Conservation (phyloP, 768 basidiomycete species). For the Suillus tomentosus region DNA sequence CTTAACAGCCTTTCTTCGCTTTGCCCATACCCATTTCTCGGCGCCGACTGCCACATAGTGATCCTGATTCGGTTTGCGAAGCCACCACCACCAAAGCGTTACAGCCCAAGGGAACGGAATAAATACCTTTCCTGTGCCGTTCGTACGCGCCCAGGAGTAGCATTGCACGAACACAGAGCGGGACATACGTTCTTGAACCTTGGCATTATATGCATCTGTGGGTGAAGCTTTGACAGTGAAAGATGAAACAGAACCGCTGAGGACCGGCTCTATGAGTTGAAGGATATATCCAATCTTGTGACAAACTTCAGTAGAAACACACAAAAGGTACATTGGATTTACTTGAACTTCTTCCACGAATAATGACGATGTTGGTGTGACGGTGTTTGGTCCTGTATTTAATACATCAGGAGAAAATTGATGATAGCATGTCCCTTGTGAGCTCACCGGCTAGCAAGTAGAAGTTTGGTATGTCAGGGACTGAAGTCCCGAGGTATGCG, state of each 20-base stretch:
- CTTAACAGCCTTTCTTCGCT: conserved; percentile 9
- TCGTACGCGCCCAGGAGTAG: conserved; percentile 43
- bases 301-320: neutral
- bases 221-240: conserved; percentile 26
- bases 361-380: conserved; percentile 26
- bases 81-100: conserved; percentile 37
- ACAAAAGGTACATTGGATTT: neutral
- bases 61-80: conserved; percentile 36
- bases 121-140: conserved; percentile 38
- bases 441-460: conserved; percentile 33
- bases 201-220: conserved; percentile 31
- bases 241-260: conserved; percentile 23
- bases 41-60: conserved; percentile 40
- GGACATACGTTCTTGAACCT: conserved; percentile 21
- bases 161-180: conserved; percentile 32
- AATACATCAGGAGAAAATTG: neutral
- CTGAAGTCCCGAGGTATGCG: conserved; percentile 34
- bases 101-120: conserved; percentile 43
- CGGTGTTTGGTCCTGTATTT: conserved; percentile 29
- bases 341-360: conserved; percentile 34
- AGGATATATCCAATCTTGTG: conserved; percentile 30
- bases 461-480: conserved; percentile 41
- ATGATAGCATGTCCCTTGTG: neutral
- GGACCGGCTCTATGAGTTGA: conserved; percentile 33
- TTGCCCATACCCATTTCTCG: conserved; percentile 35